Evolutionary conservation across 2,329 filamentous ascomycete genomes (phyloP), one percentile per base, ranked within the genome.

Genomic region (Colletotrichum spaethianum): DNA sequence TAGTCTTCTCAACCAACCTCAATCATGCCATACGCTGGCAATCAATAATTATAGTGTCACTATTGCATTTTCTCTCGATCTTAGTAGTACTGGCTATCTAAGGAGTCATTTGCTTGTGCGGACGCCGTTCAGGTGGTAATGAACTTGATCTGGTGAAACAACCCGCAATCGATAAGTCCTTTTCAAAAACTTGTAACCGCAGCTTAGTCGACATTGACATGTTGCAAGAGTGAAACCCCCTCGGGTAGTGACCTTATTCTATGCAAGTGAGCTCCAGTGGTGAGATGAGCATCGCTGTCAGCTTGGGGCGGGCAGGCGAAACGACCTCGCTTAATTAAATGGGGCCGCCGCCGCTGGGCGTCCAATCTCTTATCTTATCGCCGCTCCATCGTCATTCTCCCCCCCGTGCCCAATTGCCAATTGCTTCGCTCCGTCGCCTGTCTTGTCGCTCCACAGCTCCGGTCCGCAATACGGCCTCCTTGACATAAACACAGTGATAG

Each of bases 401-500:
- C 31, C 50, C 67, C 53, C 44, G 36, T 70, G 40, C 42, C 60
- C 20, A 61, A 46, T 60, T 60, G 60, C 64, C 68, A 70, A 66
- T 73, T 71, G 67, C 71, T 60, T 71, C 57, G 59, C 62, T 44
- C 67, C 31, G 20, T 61, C 68, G 28, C 56, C 44, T 44, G 42
- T 50, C 64, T 68, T 57, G 53, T 42, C 52, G 52, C 64, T 68
- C 64, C 64, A 71, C 68, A 71, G 40, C 57, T 71, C 50, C 50
- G 57, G 65, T 60, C 40, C 33, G 48, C 62, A 70, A 36, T 44
- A 61, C 63, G 66, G 67, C 66, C 44, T 50, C 31, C 16, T 62
- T 36, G 46, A 55, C 46, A 53, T 44, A 16, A 59, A 46, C 36
- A n/a, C 70, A 16, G 40, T 71, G 53, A 53, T 70, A 63, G 65